Base-by-base conservation (phyloP, 1,284 basidiomycete species). In the Irpex lacteus region DNA sequence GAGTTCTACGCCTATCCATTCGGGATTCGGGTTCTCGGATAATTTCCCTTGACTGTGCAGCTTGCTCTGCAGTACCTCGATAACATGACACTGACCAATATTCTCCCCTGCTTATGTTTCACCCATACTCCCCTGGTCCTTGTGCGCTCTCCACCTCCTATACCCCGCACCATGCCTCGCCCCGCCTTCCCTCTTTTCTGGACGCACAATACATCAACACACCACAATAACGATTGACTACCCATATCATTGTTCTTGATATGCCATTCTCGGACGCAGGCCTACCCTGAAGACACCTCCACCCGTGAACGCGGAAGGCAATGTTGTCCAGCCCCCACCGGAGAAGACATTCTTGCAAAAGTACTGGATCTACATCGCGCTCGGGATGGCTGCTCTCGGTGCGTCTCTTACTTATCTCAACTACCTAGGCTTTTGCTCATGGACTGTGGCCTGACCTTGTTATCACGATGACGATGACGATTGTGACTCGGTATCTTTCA, bases 291-390 rank as follows among this genome's bases (percentile, higher is more conserved):
- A 84, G 60, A 77, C 81, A 0, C 90, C 91, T 11, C 89, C 89
- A 11, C 85, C 84, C 1, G 75, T 94, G 64, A 87, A 85, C 19
- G 78, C 82, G 37, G 82, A 85, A 73, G 92, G 94, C 61, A 81
- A 87, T 70, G 83, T 85, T 19, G 80, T 88, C 32, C 75, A 81
- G 61, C 85, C 89, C 0, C 75, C 79, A 26, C 82, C 83, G 0
- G 92, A 75, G 73, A 91, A 95, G 77, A 79, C 85, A 7, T 94
- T 95, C 76, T 66, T 95, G 44, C 90, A 94, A 72, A 96, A 95
- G 76, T 95, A 96, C 76, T 95, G 94, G 92, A 78, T 95, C 75
- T 94, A 94, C 70, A 85, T 94, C 59, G 78, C 83, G 37, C 81
- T 86, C 2, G 75, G 83, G 36, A 75, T 94, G 15, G 76, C 89